Base-by-base conservation (phyloP, 805 yeast genomes). In the Candida awuae region DNA sequence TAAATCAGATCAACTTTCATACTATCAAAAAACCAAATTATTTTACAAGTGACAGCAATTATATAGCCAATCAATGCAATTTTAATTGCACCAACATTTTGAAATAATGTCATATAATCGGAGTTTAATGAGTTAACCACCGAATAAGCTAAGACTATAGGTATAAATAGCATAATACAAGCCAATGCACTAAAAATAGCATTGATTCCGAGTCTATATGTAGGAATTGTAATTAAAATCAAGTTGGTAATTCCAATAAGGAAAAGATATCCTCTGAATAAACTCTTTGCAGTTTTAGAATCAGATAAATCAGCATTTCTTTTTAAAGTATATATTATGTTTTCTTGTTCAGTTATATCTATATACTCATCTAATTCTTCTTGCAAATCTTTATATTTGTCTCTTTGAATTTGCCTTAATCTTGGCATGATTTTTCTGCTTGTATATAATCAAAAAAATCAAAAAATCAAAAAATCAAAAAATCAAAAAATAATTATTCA, bases 401-500 rank as follows among this genome's bases (percentile, higher is more conserved):
- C 37, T n/a, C 47, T 48, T 19, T 51, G 38, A 2, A 56, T 49
- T 32, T 46, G 48, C 23, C 61, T 49, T 19, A 59, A 42, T 12
- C 63, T 46, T 16, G 63, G 61, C 62, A 57, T 58, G 9, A n/a
- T n/a, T 17, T 22, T 22, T 22, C n/a, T n/a, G n/a, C n/a, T n/a
- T n/a, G n/a, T n/a, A n/a, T n/a, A n/a, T n/a, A n/a, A n/a, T n/a
- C n/a, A n/a, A n/a, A n/a, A n/a, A n/a, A n/a, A n/a, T n/a, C n/a
- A n/a, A n/a, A n/a, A n/a, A n/a, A n/a, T n/a, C n/a, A n/a, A n/a
- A n/a, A n/a, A n/a, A n/a, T n/a, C n/a, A n/a, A n/a, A n/a, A n/a
- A n/a, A n/a, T n/a, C n/a, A n/a, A n/a, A n/a, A n/a, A n/a, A n/a
- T n/a, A n/a, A n/a, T n/a, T n/a, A n/a, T n/a, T n/a, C n/a, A n/a